phyloP scores from a whole-genome alignment of 495 filamentous ascomycete species.

The Lentithecium fluviatile region DNA sequence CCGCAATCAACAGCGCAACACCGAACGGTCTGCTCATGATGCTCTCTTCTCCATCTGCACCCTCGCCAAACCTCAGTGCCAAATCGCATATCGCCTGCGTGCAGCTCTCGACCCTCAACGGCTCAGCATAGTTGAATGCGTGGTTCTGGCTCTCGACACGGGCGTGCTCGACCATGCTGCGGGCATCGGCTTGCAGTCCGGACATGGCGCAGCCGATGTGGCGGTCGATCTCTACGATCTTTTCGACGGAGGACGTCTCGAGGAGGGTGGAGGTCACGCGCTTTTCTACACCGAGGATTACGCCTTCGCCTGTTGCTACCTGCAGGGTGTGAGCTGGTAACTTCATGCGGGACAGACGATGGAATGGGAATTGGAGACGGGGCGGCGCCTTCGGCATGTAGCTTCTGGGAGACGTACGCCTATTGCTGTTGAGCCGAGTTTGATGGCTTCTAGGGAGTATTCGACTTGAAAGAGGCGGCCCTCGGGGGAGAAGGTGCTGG shows the following conservation, averaged over 20 bases:
- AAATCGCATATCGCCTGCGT: conserved; percentile 98
- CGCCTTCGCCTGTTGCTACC: conserved; percentile 89
- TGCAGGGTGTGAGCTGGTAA: conserved; percentile 36
- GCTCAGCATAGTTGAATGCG: conserved; percentile 94
- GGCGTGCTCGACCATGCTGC: conserved; percentile 95
- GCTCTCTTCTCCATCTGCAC: conserved; percentile 95
- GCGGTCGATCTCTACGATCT: conserved; percentile 98
- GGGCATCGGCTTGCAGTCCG: conserved; percentile 92
- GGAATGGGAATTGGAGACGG: conserved; percentile 5
- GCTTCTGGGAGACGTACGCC: conserved; percentile 58
- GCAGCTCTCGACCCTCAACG: conserved; percentile 90
- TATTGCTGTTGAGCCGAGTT: conserved; percentile 96
- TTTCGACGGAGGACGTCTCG: conserved; percentile 95
- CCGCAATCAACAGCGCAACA: conserved; percentile 93
- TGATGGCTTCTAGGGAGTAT: conserved; percentile 99
- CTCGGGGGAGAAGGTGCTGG: conserved; percentile 98
- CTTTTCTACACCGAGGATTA: conserved; percentile 97
- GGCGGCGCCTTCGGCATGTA: background rate
- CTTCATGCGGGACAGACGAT: too few species aligned
- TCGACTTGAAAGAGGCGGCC: conserved; percentile 99
- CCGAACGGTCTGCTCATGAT: conserved; percentile 97
- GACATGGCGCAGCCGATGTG: conserved; percentile 99
- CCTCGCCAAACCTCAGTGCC: conserved; percentile 94
- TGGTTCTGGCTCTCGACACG: conserved; percentile 97
- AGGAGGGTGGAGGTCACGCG: conserved; percentile 96